Percentiles rank a stretch among this genome's conserved stretches.
These are phyloP conservation scores for Anisodus acutangulus DNA, from an alignment of 257 asterid genomes.

Conservation along the genomic window DNA sequence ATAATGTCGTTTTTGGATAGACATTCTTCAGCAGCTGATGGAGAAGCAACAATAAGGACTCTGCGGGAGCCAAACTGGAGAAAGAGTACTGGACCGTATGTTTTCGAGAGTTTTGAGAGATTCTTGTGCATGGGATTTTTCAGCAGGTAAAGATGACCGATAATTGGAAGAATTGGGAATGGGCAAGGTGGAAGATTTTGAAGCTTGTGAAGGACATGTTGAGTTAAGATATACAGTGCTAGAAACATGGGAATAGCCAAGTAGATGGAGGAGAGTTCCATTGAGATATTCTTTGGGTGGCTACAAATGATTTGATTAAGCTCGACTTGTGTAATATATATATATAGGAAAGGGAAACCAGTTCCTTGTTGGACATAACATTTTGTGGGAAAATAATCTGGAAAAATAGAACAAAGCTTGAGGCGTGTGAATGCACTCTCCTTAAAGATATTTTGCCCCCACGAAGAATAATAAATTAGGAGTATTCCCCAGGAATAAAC, in stretches of 20 bases:
- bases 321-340: neutral
- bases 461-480: too few species aligned
- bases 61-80: constrained; percentile 65
- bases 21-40: constrained; percentile 69
- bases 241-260: constrained; percentile 35
- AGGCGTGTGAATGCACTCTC: too few species aligned
- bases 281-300: neutral
- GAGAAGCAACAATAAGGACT: constrained; percentile 68
- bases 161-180: constrained; percentile 46
- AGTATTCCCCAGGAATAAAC: too few species aligned
- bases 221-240: constrained; percentile 48
- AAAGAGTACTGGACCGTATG: constrained; percentile 57
- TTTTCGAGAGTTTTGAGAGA: constrained; percentile 51
- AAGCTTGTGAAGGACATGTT: constrained; percentile 39
- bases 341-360: too few species aligned
- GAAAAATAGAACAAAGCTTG: too few species aligned
- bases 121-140: constrained; percentile 55
- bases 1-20: constrained; percentile 52
- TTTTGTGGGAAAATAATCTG: too few species aligned
- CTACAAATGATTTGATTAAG: neutral
- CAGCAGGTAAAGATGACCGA: constrained; percentile 67
- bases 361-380: too few species aligned
- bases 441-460: too few species aligned
- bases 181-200: constrained; percentile 64
- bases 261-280: neutral